Percentiles rank a stretch among this genome's conserved stretches.
phyloP scores from a whole-genome alignment of 352 stramenopile genomes.

The Phytophthora pinifolia region DNA sequence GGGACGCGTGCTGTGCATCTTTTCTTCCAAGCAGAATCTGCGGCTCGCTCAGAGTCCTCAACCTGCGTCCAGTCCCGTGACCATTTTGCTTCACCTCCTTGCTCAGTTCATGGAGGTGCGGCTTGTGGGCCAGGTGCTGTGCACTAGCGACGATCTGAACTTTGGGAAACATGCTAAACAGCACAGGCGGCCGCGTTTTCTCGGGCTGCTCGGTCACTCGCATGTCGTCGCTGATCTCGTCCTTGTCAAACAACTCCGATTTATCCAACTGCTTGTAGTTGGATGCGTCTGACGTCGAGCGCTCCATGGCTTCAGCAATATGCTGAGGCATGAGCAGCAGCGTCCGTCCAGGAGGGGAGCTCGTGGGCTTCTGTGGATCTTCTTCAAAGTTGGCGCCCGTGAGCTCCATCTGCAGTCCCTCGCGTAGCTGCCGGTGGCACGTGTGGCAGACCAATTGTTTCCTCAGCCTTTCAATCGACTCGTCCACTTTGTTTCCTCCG shows the following conservation, averaged over 20 bases:
- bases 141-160: constrained; percentile 82
- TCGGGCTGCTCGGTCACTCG: constrained; percentile 54
- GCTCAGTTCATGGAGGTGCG: constrained; percentile 51
- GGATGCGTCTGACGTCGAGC: constrained; percentile 53
- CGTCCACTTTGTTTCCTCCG: constrained; percentile 71
- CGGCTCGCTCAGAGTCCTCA: constrained; percentile 63
- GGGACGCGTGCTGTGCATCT: constrained; percentile 34
- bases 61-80: constrained; percentile 28
- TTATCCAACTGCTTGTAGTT: constrained; percentile 71
- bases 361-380: constrained; percentile 28
- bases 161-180: constrained; percentile 88
- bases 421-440: constrained; percentile 77
- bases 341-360: constrained; percentile 46
- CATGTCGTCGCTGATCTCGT: constrained; percentile 77
- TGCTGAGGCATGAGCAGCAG: constrained; percentile 80
- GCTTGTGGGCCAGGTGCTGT: constrained; percentile 74
- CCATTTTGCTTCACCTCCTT: constrained; percentile 44
- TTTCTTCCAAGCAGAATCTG: constrained; percentile 43
- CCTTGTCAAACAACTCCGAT: constrained; percentile 71
- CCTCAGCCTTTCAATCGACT: constrained; percentile 67
- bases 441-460: constrained; percentile 88
- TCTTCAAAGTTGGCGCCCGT: constrained; percentile 40
- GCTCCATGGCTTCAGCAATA: constrained; percentile 64
- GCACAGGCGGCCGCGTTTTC: constrained; percentile 44
- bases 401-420: constrained; percentile 79